Base-by-base conservation (phyloP, 495 filamentous ascomycete genomes). In the Coniosporium apollinis region DNA sequence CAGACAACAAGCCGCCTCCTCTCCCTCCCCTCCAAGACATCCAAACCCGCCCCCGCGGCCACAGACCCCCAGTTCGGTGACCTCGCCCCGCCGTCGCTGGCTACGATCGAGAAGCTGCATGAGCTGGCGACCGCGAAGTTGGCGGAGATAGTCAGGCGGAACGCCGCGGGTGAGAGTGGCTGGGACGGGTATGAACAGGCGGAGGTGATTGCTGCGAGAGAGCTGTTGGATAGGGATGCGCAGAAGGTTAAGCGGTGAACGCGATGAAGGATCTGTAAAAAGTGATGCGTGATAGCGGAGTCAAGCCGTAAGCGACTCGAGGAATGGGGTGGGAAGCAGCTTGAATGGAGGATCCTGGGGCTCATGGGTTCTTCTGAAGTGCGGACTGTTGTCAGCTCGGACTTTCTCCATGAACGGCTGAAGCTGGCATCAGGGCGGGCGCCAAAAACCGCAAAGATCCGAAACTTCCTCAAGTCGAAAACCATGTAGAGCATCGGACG, bases 201-300 rank as follows among this genome's bases (percentile, higher is more conserved):
- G 7, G 85, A 94, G 52, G 50, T 94, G 20, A 70, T 74, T 51
- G 83, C 83, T 7, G 82, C 82, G 33, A 71, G 71, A 48, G 74
- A 74, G 42, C 55, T 92, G 41, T 58, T 94, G 20, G 67, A 77
- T 46, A 53, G 54, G 26, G 53, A 51, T 38, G 46, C 46, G 18
- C 37, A 39, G 28, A 52, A 47, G 34, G 38, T 52, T 22, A 43
- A 54, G 38, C 38, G 55, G 43, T 58, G 25, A 41, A 26, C 6
- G 22, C 6, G 22, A 26, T 26, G n/a, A n/a, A n/a, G n/a, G n/a
- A n/a, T n/a, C n/a, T n/a, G n/a, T n/a, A n/a, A n/a, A n/a, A n/a
- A n/a, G n/a, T n/a, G n/a, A n/a, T n/a, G n/a, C n/a, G n/a, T n/a
- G n/a, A n/a, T n/a, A n/a, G n/a, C n/a, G n/a, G n/a, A n/a, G n/a